Evolutionary conservation across 306 rosid species (phyloP).

Genomic region (Biancaea sappan): DNA sequence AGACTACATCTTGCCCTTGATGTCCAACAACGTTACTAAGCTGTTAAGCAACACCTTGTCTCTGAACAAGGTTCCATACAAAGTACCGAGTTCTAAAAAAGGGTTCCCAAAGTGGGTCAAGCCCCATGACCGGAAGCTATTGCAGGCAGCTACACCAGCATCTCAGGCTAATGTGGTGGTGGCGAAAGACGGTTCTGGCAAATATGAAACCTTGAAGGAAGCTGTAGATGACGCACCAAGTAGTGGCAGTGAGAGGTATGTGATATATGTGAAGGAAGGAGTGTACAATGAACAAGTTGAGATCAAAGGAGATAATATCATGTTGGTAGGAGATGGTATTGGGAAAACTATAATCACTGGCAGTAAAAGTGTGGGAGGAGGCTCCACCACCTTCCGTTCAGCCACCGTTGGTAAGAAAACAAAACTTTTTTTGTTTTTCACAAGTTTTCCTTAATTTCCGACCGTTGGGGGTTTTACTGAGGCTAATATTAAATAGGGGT

Average conservation of each 20-base stretch:
- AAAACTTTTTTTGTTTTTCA: background rate
- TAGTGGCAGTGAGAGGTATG: slow-evolving; percentile 46
- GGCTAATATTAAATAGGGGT: background rate
- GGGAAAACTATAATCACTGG: slow-evolving; percentile 5
- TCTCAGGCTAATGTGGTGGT: slow-evolving; percentile 50
- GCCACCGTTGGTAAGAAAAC: slow-evolving; percentile 65
- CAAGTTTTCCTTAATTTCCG: background rate
- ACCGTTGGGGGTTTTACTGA: background rate
- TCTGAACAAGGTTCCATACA: slow-evolving; percentile 39
- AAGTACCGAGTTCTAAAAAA: background rate
- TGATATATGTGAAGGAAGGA: slow-evolving; percentile 63
- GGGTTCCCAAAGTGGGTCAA: slow-evolving; percentile 60
- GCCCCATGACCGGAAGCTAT: slow-evolving; percentile 52
- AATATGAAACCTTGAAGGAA: slow-evolving; percentile 44
- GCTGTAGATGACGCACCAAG: slow-evolving; percentile 40
- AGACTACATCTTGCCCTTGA: background rate
- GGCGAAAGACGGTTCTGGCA: slow-evolving; percentile 61
- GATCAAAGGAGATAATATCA: background rate
- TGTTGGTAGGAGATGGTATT: slow-evolving; percentile 19
- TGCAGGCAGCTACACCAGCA: slow-evolving; percentile 48
- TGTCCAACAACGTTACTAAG: slow-evolving; percentile 45
- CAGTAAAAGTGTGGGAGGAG: slow-evolving; percentile 18
- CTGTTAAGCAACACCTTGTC: slow-evolving; percentile 54
- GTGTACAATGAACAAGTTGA: slow-evolving; percentile 50
- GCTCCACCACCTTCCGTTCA: slow-evolving; percentile 41